Conservation (phyloP, 768 basidiomycete genomes). For the Lenzites betulinus region DNA sequence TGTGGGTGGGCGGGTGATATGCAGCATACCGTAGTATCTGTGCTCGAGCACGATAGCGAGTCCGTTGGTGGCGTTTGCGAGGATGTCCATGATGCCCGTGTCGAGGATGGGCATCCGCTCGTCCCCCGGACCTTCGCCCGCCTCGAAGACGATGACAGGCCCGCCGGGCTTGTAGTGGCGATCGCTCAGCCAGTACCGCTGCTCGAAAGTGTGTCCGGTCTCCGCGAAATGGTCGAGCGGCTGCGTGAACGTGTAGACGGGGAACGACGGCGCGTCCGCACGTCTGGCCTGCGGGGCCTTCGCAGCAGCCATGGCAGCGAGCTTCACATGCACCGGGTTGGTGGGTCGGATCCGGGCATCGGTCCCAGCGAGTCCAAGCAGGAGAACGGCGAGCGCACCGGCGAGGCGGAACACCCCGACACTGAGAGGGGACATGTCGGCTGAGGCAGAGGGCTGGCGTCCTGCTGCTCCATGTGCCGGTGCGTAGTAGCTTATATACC, state of each 20-base stretch:
- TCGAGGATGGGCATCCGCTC: slow-evolving; percentile 44
- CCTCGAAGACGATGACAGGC: slow-evolving; percentile 80
- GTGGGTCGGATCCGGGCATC: not conserved
- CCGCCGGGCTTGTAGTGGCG: slow-evolving; percentile 69
- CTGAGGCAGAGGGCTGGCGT: too few species aligned
- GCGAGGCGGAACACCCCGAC: too few species aligned
- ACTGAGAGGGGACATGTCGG: too few species aligned
- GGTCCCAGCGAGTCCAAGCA: too few species aligned
- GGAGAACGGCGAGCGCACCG: too few species aligned
- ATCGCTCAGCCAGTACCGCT: slow-evolving; percentile 88
- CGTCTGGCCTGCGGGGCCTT: not conserved
- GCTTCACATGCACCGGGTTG: slow-evolving; percentile 9
- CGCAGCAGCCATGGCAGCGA: not conserved
- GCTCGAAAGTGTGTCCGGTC: slow-evolving; percentile 68
- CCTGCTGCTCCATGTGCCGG: too few species aligned
- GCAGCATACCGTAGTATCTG: slow-evolving; percentile 73
- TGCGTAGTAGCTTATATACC: too few species aligned
- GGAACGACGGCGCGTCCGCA: slow-evolving; percentile 45
- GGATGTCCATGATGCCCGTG: slow-evolving; percentile 75
- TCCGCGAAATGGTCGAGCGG: slow-evolving; percentile 79
- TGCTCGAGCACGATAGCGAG: slow-evolving; percentile 89
- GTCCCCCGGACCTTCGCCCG: too few species aligned
- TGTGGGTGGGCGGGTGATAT: not conserved
- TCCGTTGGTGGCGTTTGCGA: slow-evolving; percentile 82
- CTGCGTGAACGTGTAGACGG: slow-evolving; percentile 72